These are phyloP conservation scores for Eucalyptus polyanthemos DNA, from an alignment of 345 rosid genomes.

Conservation along the genomic window DNA sequence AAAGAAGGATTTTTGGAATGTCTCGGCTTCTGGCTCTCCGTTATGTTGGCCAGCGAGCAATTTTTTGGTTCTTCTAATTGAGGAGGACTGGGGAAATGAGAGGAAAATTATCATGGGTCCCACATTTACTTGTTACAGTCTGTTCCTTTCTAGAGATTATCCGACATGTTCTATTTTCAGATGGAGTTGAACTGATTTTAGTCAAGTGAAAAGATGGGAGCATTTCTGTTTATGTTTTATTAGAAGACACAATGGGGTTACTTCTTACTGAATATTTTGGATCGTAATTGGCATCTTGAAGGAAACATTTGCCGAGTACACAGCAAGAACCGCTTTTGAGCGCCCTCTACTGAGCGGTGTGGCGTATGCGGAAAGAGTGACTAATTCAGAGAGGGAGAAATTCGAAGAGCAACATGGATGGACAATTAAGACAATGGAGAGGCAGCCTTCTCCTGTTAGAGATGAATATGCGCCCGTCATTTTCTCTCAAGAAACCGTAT, in stretches of 20 bases:
- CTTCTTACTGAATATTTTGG: not conserved
- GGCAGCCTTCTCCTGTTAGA: conserved; percentile 70
- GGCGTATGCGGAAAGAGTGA: conserved; percentile 80
- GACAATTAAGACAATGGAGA: conserved; percentile 89
- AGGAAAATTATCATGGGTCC: not conserved
- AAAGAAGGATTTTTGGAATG: not conserved
- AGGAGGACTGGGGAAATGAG: not conserved
- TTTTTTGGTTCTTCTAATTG: not conserved
- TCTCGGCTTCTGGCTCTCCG: not conserved
- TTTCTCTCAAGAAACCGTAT: conserved; percentile 85
- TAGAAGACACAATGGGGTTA: not conserved
- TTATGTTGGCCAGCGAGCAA: not conserved
- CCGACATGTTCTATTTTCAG: not conserved
- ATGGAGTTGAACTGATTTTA: not conserved
- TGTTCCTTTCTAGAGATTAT: not conserved
- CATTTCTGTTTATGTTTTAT: not conserved
- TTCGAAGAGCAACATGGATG: conserved; percentile 82
- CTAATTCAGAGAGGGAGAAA: conserved; percentile 49
- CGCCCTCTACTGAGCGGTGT: conserved; percentile 93
- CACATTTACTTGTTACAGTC: not conserved
- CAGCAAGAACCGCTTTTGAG: conserved; percentile 93
- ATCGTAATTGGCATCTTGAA: not conserved
- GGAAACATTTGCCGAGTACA: conserved; percentile 96
- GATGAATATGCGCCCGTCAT: conserved; percentile 98
- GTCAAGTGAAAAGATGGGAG: not conserved